Evolutionary conservation across 1,284 basidiomycete species (phyloP), one percentile per base, ranked within the genome.

Genomic region (Moniliella sp.): DNA sequence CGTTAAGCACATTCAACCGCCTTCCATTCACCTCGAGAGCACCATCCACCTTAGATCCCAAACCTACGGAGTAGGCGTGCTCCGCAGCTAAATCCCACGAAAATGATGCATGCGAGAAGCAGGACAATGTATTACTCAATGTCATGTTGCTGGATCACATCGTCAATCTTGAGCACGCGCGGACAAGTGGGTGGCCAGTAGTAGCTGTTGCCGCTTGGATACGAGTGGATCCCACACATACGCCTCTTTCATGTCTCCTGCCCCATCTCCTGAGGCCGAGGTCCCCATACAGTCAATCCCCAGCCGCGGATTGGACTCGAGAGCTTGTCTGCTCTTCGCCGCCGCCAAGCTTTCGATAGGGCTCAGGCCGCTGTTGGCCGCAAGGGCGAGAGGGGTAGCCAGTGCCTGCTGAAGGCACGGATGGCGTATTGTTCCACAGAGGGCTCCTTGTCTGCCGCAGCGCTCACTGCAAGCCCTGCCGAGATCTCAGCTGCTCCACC

Each of bases 401-500:
- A 99, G 67, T 7, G 88, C 88, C 17, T 79, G 78, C 1, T 73
- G 59, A 94, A 99, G 11, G 88, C 86, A 27, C 88, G 78, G 86
- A 97, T 94, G 1, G 88, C 88, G 59, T 99, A 99, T 67, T 99
- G 88, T 64, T 99, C 88, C 8, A 23, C n/a, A n/a, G 21, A 23
- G n/a, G 21, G 8, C 8, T 79, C 78, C 65, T 88, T 76, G 61
- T 99, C 91, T 11, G 88, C 88, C 31, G 80, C 82, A 60, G 83
- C 80, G 34, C 78, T 68, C 2, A 99, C 86, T 14, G 88, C 84
- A 35, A 97, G 71, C 15, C 82, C 75, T 43, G 78, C 86, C 50
- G 80, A 84, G 55, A 97, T 93, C 62, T 97, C 88, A 4, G 88
- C 86, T 1, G 91, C 83, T 34, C 91, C 88, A 37, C 88, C 88